A percentile compares a stretch with the other conserved stretches of the same genome.
These are phyloP conservation scores for Mrakia frigida DNA, from an alignment of 768 basidiomycete species.

Conservation along the genomic window DNA sequence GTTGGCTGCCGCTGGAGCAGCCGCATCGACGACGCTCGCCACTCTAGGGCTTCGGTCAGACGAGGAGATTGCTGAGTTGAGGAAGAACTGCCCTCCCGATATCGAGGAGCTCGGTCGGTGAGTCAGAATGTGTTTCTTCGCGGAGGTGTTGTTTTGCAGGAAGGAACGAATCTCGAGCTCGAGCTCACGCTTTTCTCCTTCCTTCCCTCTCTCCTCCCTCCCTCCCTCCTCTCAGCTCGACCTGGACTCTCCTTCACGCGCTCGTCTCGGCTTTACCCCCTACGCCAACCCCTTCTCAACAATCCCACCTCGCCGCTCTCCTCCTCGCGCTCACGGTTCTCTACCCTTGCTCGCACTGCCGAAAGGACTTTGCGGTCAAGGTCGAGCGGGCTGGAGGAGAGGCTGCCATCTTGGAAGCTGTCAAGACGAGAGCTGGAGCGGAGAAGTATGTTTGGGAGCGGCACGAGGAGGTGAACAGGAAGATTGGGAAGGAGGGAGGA, in stretches of 20 bases:
- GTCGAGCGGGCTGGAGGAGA: slow-evolving; percentile 18
- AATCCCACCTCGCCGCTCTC: slow-evolving; percentile 10
- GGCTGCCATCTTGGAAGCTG: slow-evolving; percentile 5
- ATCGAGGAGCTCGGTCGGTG: slow-evolving; percentile 32
- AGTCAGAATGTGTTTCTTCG: too few relatives aligned
- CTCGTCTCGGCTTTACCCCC: slow-evolving; percentile 7
- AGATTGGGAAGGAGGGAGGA: slow-evolving; percentile 24
- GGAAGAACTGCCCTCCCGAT: slow-evolving; percentile 30
- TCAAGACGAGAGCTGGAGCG: slow-evolving; percentile 6
- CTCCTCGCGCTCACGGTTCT: slow-evolving; percentile 18
- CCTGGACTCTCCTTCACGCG: slow-evolving; percentile 30
- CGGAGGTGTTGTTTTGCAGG: too few relatives aligned
- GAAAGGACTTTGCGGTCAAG: background rate
- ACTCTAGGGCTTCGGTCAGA: slow-evolving; percentile 22
- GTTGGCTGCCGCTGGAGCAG: background rate
- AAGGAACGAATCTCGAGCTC: background rate
- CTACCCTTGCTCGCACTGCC: slow-evolving; percentile 30
- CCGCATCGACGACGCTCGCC: background rate
- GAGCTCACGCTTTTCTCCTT: background rate
- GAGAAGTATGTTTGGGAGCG: slow-evolving; percentile 27
- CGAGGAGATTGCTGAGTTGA: slow-evolving; percentile 26
- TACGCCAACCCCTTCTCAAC: background rate
- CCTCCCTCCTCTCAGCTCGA: slow-evolving; percentile 8
- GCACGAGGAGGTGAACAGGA: slow-evolving; percentile 30
- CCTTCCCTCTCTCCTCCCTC: background rate